phyloP scores from a whole-genome alignment of 164 flowering plant species.

The Magnolia changhungtana region DNA sequence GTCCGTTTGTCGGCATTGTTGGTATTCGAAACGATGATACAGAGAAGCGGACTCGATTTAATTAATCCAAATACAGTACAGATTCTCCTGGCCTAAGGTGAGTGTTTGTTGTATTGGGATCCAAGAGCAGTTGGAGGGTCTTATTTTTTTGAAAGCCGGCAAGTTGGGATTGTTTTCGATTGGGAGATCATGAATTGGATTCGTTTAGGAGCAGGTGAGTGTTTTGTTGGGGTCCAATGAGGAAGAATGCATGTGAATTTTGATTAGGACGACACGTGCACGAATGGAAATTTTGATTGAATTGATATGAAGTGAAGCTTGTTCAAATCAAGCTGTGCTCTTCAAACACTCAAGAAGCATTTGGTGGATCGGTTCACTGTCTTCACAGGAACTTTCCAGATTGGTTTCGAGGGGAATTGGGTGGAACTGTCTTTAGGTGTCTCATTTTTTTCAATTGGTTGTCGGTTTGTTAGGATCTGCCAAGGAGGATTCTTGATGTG shows the following conservation, averaged over 20 bases:
- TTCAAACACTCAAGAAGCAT: neutral
- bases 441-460: neutral
- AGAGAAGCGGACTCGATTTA: constrained; percentile 11
- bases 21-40: constrained; percentile 32
- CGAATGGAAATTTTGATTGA: neutral
- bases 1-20: constrained; percentile 49
- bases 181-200: neutral
- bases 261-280: neutral
- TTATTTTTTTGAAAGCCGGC: neutral
- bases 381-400: neutral
- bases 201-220: constrained; percentile 8
- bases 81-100: constrained; percentile 7
- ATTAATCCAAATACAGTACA: constrained; percentile 12
- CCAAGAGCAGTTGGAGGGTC: constrained; percentile 7
- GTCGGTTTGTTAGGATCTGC: neutral
- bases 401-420: constrained; percentile 2
- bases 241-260: neutral
- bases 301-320: neutral
- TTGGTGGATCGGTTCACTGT: neutral
- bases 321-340: neutral
- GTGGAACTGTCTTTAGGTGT: neutral
- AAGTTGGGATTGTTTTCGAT: constrained; percentile 3
- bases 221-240: neutral
- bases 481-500: neutral
- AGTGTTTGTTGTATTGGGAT: constrained; percentile 6